Evolutionary conservation across 2,329 filamentous ascomycete genomes (phyloP), one percentile per base, ranked within the genome.

Genomic region (Lojkania enalia): DNA sequence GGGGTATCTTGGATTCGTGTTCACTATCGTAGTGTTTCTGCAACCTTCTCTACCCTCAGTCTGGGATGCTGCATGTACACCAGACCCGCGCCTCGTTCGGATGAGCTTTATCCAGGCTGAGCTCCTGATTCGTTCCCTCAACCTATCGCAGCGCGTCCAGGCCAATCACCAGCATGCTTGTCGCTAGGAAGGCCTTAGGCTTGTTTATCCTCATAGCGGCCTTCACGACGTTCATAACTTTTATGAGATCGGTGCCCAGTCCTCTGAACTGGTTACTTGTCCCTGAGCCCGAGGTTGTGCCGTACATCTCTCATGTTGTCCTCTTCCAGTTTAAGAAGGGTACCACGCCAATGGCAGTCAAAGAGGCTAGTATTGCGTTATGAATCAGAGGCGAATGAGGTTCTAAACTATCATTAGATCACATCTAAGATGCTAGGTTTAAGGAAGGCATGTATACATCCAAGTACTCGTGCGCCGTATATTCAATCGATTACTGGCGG

Each of bases 311-410:
- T 16, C 62, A 67, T 31, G 53, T 67, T 25, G 63, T 66, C 16
- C 49, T 67, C 30, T 66, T 67, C 44, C 57, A 67, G 38, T 67
- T 66, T 54, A 64, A 66, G 40, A 43, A 62, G n/a, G 46, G 47
- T 30, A 49, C 52, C 18, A 60, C 50, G 39, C 44, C 55, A 3
- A 52, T 58, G 14, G 50, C 57, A 2, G 48, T 66, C 39, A 65
- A 67, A 46, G 57, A 66, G 52, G 63, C 64, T 51, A 42, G 46
- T 20, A 9, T 27, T 13, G n/a, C 35, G 7, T 35, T 6, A 29
- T 21, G n/a, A 23, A 20, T 5, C 6, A 29, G 14, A 36, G 11
- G 5, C 12, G 9, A 25, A 14, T 15, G 19, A 6, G 36, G 9
- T 15, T n/a, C 18, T 14, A 55, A 30, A 52, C 20, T 31, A 11